phyloP scores from a whole-genome alignment of 2,329 filamentous ascomycete species.

The Fusarium coffeatum region DNA sequence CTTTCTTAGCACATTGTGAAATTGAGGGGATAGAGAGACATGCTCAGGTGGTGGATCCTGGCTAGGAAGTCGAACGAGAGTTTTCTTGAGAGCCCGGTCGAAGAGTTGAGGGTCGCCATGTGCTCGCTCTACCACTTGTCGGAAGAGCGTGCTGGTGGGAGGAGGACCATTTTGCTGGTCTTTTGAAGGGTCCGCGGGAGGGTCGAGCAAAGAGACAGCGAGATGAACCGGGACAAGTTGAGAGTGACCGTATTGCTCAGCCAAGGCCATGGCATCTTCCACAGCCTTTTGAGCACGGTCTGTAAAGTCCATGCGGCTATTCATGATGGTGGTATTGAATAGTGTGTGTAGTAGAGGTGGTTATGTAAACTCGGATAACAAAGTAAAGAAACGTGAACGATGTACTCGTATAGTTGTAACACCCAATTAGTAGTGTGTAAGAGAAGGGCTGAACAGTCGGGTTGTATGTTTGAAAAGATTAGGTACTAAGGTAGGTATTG shows the following conservation, averaged over 20 bases:
- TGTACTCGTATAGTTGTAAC: constrained; percentile 14
- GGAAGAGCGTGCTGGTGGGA: constrained; percentile 80
- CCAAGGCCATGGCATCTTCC: constrained; percentile 86
- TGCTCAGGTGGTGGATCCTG: constrained; percentile 95
- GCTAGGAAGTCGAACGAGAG: constrained; percentile 87
- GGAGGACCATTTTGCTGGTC: constrained; percentile 83
- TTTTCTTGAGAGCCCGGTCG: constrained; percentile 91
- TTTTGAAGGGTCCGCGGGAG: constrained; percentile 79
- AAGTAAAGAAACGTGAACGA: background rate
- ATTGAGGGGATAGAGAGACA: constrained; percentile 82
- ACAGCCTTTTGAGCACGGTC: constrained; percentile 92
- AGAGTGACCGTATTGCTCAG: constrained; percentile 89
- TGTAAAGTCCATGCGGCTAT: constrained; percentile 88
- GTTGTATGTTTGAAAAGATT: constrained; percentile 38
- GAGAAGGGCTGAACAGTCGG: constrained; percentile 26
- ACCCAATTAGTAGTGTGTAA: constrained; percentile 24
- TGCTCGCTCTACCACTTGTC: constrained; percentile 92
- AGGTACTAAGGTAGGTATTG: constrained; percentile 31
- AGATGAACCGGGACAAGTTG: constrained; percentile 93
- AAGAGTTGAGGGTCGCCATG: constrained; percentile 92
- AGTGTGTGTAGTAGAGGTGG: background rate
- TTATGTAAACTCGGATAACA: background rate
- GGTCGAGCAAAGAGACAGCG: constrained; percentile 83
- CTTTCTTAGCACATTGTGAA: constrained; percentile 83
- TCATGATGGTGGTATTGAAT: constrained; percentile 64